Percentiles rank a stretch among this genome's conserved stretches.
These are phyloP conservation scores for Saccharomyces pastorianus DNA, from an alignment of 1,139 yeast genomes.

Conservation along the genomic window DNA sequence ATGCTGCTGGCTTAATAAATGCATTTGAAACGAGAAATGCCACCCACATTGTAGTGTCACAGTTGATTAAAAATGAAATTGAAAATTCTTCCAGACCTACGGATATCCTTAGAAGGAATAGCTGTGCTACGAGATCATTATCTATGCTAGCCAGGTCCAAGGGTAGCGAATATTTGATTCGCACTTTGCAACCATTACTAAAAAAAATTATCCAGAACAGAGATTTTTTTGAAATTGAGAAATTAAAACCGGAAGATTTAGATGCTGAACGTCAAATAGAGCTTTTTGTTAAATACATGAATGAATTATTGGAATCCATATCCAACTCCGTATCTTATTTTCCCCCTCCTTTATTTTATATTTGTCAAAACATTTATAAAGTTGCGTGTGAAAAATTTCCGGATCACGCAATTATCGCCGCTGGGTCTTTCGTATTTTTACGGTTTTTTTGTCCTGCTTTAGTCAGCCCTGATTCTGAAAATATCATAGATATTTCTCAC, in stretches of 20 bases:
- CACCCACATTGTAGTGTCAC: conserved; percentile 48
- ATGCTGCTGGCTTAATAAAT: conserved; percentile 64
- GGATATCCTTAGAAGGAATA: conserved; percentile 71
- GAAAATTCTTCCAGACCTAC: conserved; percentile 51
- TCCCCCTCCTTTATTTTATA: conserved; percentile 67
- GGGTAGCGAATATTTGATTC: conserved; percentile 52
- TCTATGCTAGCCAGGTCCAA: conserved; percentile 62
- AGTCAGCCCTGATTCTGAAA: conserved; percentile 76
- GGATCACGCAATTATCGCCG: conserved; percentile 55
- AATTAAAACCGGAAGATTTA: conserved; percentile 35
- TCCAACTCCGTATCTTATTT: conserved; percentile 47
- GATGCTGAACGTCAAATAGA: conserved; percentile 37
- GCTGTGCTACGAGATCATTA: conserved; percentile 70
- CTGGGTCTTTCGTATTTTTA: conserved; percentile 81
- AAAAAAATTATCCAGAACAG: conserved; percentile 43
- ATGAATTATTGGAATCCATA: conserved; percentile 53
- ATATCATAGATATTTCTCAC: conserved; percentile 36
- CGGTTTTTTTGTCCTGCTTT: conserved; percentile 87
- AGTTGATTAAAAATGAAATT: conserved; percentile 57
- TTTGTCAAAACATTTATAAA: conserved; percentile 63
- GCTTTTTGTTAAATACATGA: conserved; percentile 51
- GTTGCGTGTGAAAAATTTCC: conserved; percentile 62
- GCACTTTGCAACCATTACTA: conserved; percentile 48
- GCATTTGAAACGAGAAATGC: conserved; percentile 48
- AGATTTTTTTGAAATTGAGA: conserved; percentile 63